Evolutionary conservation across 2,329 filamentous ascomycete genomes (phyloP).

Genomic region (Lomentospora prolificans): DNA sequence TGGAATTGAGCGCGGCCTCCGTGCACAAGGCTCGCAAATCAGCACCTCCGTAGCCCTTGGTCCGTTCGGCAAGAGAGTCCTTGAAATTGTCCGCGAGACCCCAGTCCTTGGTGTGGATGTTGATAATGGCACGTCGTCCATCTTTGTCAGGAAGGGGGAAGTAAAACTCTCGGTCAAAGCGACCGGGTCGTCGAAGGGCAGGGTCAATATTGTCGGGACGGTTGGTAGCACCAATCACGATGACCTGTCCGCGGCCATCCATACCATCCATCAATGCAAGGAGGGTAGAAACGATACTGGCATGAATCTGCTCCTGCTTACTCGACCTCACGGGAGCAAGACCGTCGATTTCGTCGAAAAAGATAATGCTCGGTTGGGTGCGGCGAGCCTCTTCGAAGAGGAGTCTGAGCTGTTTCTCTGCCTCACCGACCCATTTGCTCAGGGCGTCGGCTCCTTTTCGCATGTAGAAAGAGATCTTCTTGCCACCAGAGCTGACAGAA

Average conservation of each 20-base stretch:
- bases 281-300: slow-evolving; percentile 92
- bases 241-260: slow-evolving; percentile 96
- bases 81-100: slow-evolving; percentile 73
- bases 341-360: slow-evolving; percentile 92
- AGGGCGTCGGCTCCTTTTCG: slow-evolving; percentile 94
- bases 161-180: slow-evolving; percentile 97
- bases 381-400: slow-evolving; percentile 93
- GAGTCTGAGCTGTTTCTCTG: slow-evolving; percentile 85
- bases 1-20: slow-evolving; percentile 88
- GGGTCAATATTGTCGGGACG: slow-evolving; percentile 94
- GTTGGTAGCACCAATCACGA: slow-evolving; percentile 98
- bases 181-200: slow-evolving; percentile 83
- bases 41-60: slow-evolving; percentile 94
- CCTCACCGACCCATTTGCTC: slow-evolving; percentile 98
- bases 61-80: slow-evolving; percentile 71
- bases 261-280: slow-evolving; percentile 94
- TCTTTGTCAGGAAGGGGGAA: slow-evolving; percentile 82
- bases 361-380: slow-evolving; percentile 97
- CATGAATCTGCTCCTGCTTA: slow-evolving; percentile 98
- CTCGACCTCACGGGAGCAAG: slow-evolving; percentile 91
- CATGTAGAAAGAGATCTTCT: slow-evolving; percentile 99
- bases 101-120: slow-evolving; percentile 95
- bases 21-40: slow-evolving; percentile 91
- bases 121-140: slow-evolving; percentile 74
- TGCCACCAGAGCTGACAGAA: slow-evolving; percentile 76